A percentile compares a stretch with the other conserved stretches of the same genome.
phyloP scores from a whole-genome alignment of 225 moss, liverwort and hornwort genomes.

The Pseudoscleropodium purum region DNA sequence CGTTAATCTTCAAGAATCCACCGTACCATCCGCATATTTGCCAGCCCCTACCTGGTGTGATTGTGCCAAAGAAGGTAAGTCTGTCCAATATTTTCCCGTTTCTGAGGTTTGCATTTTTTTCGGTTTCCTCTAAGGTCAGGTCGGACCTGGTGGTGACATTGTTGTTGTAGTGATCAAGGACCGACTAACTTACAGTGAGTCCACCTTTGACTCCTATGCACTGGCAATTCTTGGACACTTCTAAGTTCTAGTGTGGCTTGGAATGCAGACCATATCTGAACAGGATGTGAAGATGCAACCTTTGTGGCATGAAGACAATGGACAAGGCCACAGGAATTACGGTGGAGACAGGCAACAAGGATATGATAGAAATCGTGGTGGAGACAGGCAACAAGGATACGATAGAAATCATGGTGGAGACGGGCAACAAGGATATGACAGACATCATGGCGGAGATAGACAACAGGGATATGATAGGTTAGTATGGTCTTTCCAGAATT shows the following conservation, averaged over 20 bases:
- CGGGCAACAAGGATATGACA: slow-evolving; percentile 28
- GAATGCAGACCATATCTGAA: slow-evolving; percentile 64
- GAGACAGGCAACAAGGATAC: slow-evolving; percentile 36
- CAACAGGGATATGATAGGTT: slow-evolving; percentile 35
- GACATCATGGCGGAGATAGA: slow-evolving; percentile 15
- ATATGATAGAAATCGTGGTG: slow-evolving; percentile 19
- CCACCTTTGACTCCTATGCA: background rate
- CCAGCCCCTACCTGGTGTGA: slow-evolving; percentile 59
- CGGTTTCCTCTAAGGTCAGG: background rate
- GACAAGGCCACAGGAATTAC: slow-evolving; percentile 48
- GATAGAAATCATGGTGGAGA: slow-evolving; percentile 30
- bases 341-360: slow-evolving; percentile 29
- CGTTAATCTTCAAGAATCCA: slow-evolving; percentile 65
- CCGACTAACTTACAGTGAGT: background rate
- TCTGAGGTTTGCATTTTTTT: background rate
- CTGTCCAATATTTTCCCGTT: background rate
- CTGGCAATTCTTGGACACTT: background rate
- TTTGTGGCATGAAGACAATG: slow-evolving; percentile 97
- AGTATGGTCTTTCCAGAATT: background rate
- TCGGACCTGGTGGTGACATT: background rate
- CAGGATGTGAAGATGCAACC: slow-evolving; percentile 90
- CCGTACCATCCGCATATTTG: slow-evolving; percentile 66
- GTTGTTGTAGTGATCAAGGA: background rate
- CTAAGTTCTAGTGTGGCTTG: background rate
- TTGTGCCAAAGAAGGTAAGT: slow-evolving; percentile 57